A percentile compares a stretch with the other conserved stretches of the same genome.
Evolutionary conservation across 2,329 filamentous ascomycete genomes (phyloP).

Genomic region (Fusarium luffae): DNA sequence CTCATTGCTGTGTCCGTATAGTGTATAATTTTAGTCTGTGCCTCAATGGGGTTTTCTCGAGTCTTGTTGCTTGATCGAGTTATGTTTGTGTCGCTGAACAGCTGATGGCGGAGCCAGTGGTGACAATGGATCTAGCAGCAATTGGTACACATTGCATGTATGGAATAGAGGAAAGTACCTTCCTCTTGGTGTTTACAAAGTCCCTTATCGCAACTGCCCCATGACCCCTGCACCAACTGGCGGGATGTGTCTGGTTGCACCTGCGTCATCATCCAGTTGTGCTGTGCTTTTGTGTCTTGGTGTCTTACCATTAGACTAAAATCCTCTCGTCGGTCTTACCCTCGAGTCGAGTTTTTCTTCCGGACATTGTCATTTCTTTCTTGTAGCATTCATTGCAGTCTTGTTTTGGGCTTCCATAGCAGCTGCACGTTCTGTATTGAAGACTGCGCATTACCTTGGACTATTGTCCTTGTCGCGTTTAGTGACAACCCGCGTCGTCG

Average conservation of each 20-base stretch:
- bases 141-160: not conserved
- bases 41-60: conserved; percentile 13
- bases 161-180: not conserved
- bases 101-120: conserved; percentile 9
- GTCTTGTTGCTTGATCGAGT: conserved; percentile 13
- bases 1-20: conserved; percentile 6
- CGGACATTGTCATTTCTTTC: conserved; percentile 10
- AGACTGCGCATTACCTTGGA: not conserved
- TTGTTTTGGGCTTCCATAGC: not conserved
- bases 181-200: not conserved
- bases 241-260: conserved; percentile 28
- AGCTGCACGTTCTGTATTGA: not conserved
- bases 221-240: conserved; percentile 21
- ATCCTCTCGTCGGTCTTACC: conserved; percentile 4
- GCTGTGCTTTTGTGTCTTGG: conserved; percentile 15
- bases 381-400: not conserved
- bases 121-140: not conserved
- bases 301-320: conserved; percentile 23
- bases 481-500: conserved; percentile 23
- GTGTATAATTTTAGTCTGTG: conserved; percentile 20
- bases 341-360: conserved; percentile 9
- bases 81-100: conserved; percentile 2
- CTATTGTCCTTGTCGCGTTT: conserved; percentile 12
- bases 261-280: conserved; percentile 40
- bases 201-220: conserved; percentile 5